Conservation (phyloP, 2,329 filamentous ascomycete genomes). For the Fusarium siculi region DNA sequence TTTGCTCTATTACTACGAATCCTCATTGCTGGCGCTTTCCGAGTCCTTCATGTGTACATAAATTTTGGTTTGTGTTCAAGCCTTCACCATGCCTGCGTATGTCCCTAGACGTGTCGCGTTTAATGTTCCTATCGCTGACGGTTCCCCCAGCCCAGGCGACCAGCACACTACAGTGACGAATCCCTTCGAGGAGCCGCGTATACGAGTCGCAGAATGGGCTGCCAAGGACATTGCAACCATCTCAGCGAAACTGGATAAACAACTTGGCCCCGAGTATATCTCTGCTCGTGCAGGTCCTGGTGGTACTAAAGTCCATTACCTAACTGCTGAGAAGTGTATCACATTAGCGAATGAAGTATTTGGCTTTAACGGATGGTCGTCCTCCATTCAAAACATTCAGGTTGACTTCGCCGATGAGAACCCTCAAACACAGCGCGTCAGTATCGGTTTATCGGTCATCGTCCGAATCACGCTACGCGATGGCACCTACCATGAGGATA, state of each 20-base stretch:
- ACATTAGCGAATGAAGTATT: slow-evolving; percentile 94
- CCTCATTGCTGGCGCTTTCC: background rate
- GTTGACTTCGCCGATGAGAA: slow-evolving; percentile 96
- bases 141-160: slow-evolving; percentile 69
- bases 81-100: slow-evolving; percentile 57
- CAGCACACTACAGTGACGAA: slow-evolving; percentile 72
- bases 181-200: slow-evolving; percentile 80
- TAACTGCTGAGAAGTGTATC: slow-evolving; percentile 97
- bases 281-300: slow-evolving; percentile 85
- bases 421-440: slow-evolving; percentile 80
- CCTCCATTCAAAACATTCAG: slow-evolving; percentile 92
- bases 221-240: slow-evolving; percentile 91
- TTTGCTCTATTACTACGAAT: background rate
- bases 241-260: slow-evolving; percentile 87
- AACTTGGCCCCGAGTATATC: slow-evolving; percentile 95
- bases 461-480: slow-evolving; percentile 90
- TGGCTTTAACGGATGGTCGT: slow-evolving; percentile 98
- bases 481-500: slow-evolving; percentile 97
- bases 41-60: slow-evolving; percentile 42
- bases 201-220: slow-evolving; percentile 81
- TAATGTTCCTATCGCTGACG: slow-evolving; percentile 26
- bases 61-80: slow-evolving; percentile 8
- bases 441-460: slow-evolving; percentile 87
- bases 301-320: slow-evolving; percentile 89
- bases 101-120: slow-evolving; percentile 37